Evolutionary conservation across 2,329 filamentous ascomycete species (phyloP).

Genomic region (Fusarium pseudocircinatum): DNA sequence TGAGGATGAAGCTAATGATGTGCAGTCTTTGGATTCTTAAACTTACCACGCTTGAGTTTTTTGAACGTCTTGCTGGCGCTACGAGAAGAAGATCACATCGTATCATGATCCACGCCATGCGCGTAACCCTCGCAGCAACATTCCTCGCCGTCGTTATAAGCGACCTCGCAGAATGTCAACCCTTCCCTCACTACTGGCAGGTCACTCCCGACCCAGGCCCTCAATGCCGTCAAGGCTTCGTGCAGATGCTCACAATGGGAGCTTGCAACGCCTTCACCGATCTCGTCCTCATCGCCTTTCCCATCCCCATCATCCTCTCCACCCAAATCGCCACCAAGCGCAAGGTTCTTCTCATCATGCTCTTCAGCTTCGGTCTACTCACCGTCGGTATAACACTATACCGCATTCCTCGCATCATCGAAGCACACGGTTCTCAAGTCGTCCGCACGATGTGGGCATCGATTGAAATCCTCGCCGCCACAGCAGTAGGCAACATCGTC

Average conservation of each 20-base stretch:
- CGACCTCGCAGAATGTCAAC: constrained; percentile 82
- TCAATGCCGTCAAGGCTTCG: constrained; percentile 83
- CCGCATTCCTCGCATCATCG: constrained; percentile 78
- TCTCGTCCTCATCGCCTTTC: constrained; percentile 82
- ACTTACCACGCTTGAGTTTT: constrained; percentile 86
- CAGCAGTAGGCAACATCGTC: constrained; percentile 83
- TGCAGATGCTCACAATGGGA: constrained; percentile 86
- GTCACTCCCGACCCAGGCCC: constrained; percentile 82
- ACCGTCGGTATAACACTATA: constrained; percentile 81
- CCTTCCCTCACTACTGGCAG: constrained; percentile 77
- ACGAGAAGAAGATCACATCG: constrained; percentile 82
- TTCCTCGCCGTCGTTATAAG: constrained; percentile 82
- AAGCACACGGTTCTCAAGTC: constrained; percentile 75
- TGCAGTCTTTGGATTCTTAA: constrained; percentile 88
- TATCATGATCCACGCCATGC: constrained; percentile 72
- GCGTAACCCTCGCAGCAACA: constrained; percentile 75
- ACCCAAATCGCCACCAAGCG: constrained; percentile 78
- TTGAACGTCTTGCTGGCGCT: constrained; percentile 81
- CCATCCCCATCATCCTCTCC: constrained; percentile 84
- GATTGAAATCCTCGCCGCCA: constrained; percentile 85
- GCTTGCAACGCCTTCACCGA: constrained; percentile 85
- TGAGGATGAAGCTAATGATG: constrained; percentile 13
- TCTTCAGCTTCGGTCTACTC: constrained; percentile 82
- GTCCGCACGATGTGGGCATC: constrained; percentile 87
- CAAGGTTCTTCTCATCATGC: constrained; percentile 77